A percentile compares a stretch with the other conserved stretches of the same genome.
Conservation (phyloP, 148 eudicot species). For the Amaranthus palmeri region DNA sequence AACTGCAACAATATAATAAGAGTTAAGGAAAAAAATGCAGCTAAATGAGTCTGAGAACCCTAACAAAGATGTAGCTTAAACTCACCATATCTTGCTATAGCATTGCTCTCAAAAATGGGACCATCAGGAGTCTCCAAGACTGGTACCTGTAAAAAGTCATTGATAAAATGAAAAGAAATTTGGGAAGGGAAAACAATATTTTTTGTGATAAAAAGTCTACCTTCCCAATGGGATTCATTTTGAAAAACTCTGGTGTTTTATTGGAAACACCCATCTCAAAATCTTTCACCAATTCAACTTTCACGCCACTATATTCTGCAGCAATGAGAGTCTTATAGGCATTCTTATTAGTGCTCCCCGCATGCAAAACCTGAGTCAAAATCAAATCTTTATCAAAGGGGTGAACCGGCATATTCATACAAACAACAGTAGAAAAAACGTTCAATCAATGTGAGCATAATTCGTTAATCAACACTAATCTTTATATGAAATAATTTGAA, state of each 20-base stretch:
- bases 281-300: constrained; percentile 45
- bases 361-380: constrained; percentile 49
- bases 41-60: constrained; percentile 18
- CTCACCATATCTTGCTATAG: constrained; percentile 69
- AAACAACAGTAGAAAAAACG: background rate
- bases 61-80: constrained; percentile 7
- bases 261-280: constrained; percentile 72
- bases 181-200: background rate
- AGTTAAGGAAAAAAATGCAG: constrained; percentile 8
- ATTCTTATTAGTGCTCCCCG: constrained; percentile 51
- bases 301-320: constrained; percentile 56
- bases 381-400: background rate
- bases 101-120: constrained; percentile 61
- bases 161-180: background rate
- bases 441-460: background rate
- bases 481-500: background rate
- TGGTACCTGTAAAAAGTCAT: constrained; percentile 39
- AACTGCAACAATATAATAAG: constrained; percentile 31
- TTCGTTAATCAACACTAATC: background rate
- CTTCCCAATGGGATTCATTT: constrained; percentile 83
- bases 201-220: constrained; percentile 17
- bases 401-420: background rate
- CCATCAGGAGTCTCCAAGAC: constrained; percentile 67
- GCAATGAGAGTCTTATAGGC: constrained; percentile 66
- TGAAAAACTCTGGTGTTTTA: constrained; percentile 61